Percentiles rank a stretch among this genome's conserved stretches.
These are phyloP conservation scores for Fusarium metavorans DNA, from an alignment of 2,329 filamentous ascomycete genomes.

Conservation along the genomic window DNA sequence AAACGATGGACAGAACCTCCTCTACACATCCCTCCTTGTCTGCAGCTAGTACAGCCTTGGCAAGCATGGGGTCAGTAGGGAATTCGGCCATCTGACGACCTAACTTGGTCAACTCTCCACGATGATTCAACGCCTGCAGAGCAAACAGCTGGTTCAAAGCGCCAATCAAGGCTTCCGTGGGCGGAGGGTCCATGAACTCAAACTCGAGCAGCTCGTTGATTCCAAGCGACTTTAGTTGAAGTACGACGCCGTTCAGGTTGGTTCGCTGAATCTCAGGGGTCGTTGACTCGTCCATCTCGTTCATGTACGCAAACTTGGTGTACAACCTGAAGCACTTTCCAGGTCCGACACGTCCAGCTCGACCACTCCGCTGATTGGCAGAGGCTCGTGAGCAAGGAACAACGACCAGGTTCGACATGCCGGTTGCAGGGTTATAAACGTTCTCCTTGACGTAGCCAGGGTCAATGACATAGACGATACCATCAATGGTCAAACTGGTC, in stretches of 20 bases:
- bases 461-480: slow-evolving; percentile 96
- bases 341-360: slow-evolving; percentile 90
- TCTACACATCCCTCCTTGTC: slow-evolving; percentile 94
- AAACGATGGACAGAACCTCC: slow-evolving; percentile 92
- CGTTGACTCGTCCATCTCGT: slow-evolving; percentile 92
- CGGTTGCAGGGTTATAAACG: slow-evolving; percentile 88
- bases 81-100: slow-evolving; percentile 97
- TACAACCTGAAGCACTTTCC: slow-evolving; percentile 96
- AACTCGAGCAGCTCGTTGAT: slow-evolving; percentile 95
- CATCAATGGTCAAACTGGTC: slow-evolving; percentile 94
- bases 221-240: slow-evolving; percentile 88
- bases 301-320: slow-evolving; percentile 93
- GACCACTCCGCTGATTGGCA: slow-evolving; percentile 91
- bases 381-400: slow-evolving; percentile 92
- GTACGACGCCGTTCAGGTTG: slow-evolving; percentile 85
- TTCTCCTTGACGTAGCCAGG: slow-evolving; percentile 97
- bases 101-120: slow-evolving; percentile 88
- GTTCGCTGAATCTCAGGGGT: slow-evolving; percentile 94
- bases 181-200: slow-evolving; percentile 95
- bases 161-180: slow-evolving; percentile 88
- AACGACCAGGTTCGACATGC: slow-evolving; percentile 92
- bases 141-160: slow-evolving; percentile 93
- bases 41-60: slow-evolving; percentile 88
- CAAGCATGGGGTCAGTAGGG: slow-evolving; percentile 90
- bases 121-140: slow-evolving; percentile 87